Percentiles rank a stretch among this genome's conserved stretches.
Conservation (phyloP, 768 basidiomycete species). For the Podaxis carcinomalis region DNA sequence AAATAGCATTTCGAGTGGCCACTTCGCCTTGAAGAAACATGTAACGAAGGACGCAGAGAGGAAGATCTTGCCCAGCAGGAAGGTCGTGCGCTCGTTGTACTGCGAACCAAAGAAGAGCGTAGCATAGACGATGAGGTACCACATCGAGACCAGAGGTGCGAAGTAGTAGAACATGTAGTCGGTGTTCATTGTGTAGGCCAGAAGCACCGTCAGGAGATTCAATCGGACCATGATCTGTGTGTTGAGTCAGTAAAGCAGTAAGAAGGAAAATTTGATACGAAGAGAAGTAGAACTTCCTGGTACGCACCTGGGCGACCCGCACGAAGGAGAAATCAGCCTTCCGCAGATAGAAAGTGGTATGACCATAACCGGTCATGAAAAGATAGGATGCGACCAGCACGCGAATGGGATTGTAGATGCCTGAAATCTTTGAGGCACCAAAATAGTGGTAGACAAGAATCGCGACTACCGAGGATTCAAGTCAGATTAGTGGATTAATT, state of each 20-base stretch:
- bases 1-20: constrained; percentile 66
- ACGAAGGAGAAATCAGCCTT: constrained; percentile 83
- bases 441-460: constrained; percentile 93
- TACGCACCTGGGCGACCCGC: constrained; percentile 67
- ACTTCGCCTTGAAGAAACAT: constrained; percentile 58
- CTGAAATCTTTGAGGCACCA: constrained; percentile 84
- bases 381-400: constrained; percentile 86
- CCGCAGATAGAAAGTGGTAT: constrained; percentile 83
- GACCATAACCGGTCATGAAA: constrained; percentile 93
- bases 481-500: constrained; percentile 7
- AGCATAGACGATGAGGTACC: constrained; percentile 82
- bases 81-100: constrained; percentile 64
- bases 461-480: constrained; percentile 44
- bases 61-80: constrained; percentile 69
- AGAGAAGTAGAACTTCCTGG: constrained; percentile 1
- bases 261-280: constrained; percentile 5
- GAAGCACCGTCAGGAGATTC: constrained; percentile 76
- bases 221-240: constrained; percentile 70
- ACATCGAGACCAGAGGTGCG: constrained; percentile 84
- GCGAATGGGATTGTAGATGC: constrained; percentile 91
- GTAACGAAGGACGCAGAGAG: constrained; percentile 62
- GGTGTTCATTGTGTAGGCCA: constrained; percentile 90
- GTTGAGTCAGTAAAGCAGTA: constrained; percentile 5
- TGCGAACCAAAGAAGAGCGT: constrained; percentile 71
- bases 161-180: constrained; percentile 92